Evolutionary conservation across 495 filamentous ascomycete species (phyloP), one percentile per base, ranked within the genome.

Genomic region (Astrothelium macrocarpum): DNA sequence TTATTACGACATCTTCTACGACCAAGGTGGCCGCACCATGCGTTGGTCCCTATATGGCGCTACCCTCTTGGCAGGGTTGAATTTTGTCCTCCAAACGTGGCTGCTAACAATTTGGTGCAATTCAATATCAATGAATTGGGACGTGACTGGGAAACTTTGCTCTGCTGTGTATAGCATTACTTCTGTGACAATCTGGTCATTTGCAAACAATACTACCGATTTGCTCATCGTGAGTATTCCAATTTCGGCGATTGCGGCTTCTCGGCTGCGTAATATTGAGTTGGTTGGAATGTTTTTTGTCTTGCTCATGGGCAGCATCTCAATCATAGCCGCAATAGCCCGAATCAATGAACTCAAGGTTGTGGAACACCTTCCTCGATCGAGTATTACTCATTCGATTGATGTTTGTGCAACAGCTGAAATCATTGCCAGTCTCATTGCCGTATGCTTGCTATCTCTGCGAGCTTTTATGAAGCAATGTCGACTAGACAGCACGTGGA

Each of bases 391-490:
- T 16, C 73, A 74, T 62, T 74, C 73, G 7, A 75, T 75, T 32
- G 73, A 75, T 53, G 73, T 75, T 32, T 74, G 72, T 67, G 72
- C 73, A 0, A 59, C 74, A 12, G 72, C 73, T 16, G 73, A 75
- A 59, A 75, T 75, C 23, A 68, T 73, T n/a, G 65, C 71, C 0
- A 67, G 67, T 14, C 36, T 71, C 36, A 39, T 69, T 39, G 69
- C 69, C 20, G 69, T 71, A 5, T 56, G 49, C 25, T 16, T 29
- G 16, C 49, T 25, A 20, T 56, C 49, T 28, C 16, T 56, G 25
- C 49, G 49, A 56, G 25, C 49, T 2, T 56, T 56, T 29, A 20
- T 56, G 7, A 26, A 25, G 25, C 49, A 29, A 3, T 25, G 49
- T 11, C 20, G 49, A 29, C 49, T 25, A 16, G 20, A 56, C 12